Conservation (phyloP, 164 flowering plant genomes). For the Liquidambar formosana region DNA sequence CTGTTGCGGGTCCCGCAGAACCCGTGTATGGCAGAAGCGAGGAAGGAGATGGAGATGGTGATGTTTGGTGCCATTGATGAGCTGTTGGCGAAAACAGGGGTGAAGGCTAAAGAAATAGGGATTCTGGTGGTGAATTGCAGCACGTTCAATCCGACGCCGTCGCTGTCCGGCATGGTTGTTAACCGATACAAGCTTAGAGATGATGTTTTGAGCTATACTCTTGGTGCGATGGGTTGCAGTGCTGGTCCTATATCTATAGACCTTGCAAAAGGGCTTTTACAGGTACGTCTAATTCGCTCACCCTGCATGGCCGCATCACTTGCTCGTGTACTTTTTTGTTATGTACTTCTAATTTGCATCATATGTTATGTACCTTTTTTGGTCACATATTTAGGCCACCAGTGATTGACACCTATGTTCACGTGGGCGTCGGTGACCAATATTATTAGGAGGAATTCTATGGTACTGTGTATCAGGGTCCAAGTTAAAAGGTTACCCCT, state of each 20-base stretch:
- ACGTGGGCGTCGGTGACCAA: too few species aligned
- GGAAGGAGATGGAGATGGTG: constrained; percentile 8
- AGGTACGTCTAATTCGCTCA: too few species aligned
- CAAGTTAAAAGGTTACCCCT: too few species aligned
- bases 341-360: too few species aligned
- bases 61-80: constrained; percentile 8
- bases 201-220: constrained; percentile 8
- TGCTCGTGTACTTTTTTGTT: too few species aligned
- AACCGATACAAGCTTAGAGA: not conserved
- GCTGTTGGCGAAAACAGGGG: constrained; percentile 9
- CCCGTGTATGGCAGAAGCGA: not conserved
- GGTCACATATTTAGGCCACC: too few species aligned
- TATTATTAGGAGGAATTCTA: too few species aligned
- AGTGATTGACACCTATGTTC: too few species aligned
- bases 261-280: constrained; percentile 2
- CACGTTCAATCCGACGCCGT: not conserved
- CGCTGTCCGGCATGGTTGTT: not conserved
- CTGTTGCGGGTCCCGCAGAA: not conserved
- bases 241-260: constrained; percentile 3
- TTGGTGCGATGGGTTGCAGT: too few species aligned
- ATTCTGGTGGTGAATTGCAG: constrained; percentile 13
- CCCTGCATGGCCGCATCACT: too few species aligned
- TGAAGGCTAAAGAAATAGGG: constrained; percentile 9
- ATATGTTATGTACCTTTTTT: too few species aligned
- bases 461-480: too few species aligned